A percentile compares a stretch with the other conserved stretches of the same genome.
These are phyloP conservation scores for Scolecobasidium constrictum DNA, from an alignment of 2,329 filamentous ascomycete species.

Conservation along the genomic window DNA sequence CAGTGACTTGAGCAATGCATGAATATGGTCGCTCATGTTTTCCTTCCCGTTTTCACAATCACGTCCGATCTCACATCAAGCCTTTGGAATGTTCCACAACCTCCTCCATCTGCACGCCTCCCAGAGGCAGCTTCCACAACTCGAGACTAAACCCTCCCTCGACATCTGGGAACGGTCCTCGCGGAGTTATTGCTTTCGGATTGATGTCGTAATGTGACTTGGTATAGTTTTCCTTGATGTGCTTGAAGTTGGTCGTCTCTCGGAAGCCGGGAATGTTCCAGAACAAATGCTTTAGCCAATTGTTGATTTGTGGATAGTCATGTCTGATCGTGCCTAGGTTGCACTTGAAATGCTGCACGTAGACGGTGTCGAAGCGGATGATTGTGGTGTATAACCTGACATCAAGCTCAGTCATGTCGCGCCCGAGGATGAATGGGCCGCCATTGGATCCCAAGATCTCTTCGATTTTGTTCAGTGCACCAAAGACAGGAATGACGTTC, in stretches of 20 bases:
- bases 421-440: conserved; percentile 37
- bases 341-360: conserved; percentile 58
- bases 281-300: conserved; percentile 74
- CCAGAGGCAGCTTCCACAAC: conserved; percentile 4
- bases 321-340: conserved; percentile 76
- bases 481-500: conserved; percentile 35
- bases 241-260: conserved; percentile 80
- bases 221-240: conserved; percentile 78
- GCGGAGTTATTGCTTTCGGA: conserved; percentile 59
- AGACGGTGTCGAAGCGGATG: conserved; percentile 45
- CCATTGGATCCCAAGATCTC: conserved; percentile 24
- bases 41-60: too few relatives aligned
- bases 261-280: conserved; percentile 71
- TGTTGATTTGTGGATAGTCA: conserved; percentile 71
- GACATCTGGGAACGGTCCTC: conserved; percentile 81
- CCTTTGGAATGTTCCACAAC: conserved; percentile 3
- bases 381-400: conserved; percentile 49
- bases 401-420: conserved; percentile 36
- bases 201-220: conserved; percentile 57
- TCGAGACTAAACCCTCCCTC: not conserved
- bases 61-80: not conserved
- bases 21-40: too few relatives aligned
- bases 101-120: not conserved
- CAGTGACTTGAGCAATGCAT: too few relatives aligned
- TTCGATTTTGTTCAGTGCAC: conserved; percentile 37